Base-by-base conservation (phyloP, 495 filamentous ascomycete genomes). In the Filosporella fistucella region DNA sequence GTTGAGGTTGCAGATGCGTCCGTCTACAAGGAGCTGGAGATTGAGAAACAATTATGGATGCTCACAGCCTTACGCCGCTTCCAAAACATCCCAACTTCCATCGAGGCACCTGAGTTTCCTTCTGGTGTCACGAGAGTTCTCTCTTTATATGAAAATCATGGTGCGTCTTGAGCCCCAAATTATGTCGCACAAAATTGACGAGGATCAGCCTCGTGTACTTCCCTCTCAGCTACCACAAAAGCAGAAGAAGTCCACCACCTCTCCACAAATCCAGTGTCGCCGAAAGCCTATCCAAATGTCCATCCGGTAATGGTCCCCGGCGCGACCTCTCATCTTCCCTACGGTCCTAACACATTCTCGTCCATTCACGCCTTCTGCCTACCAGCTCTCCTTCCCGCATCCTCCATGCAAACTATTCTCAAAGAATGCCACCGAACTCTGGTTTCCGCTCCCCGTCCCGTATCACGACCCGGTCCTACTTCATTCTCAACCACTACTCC, bases 1-100 rank as follows among this genome's bases (percentile, higher is more conserved):
- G 60, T 63, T 1, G 55, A 60, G 20, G 51, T 66, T 11, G 45
- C 60, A 2, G 69, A 73, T 38, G 65, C 65, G 4, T 43, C 42
- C n/a, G 36, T 58, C 4, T 54, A 58, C 35, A 30, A 42, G 33
- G 52, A 58, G 36, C 26, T 58, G 16, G 54, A 60, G 28, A 22
- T 57, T 0, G 57, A 59, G 20, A 59, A 56, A 37, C 52, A 56
- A 25, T 18, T 55, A 18, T 59, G 57, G 57, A 56, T 56, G 57
- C 28, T 59, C 2, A 46, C 35, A 32, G 46, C 49, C 16, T 24
- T 59, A 26, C 22, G 38, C 16, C 21, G 28, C 32, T 22, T 57
- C 7, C 40, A 26, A 11, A 43, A 36, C 3, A 47, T 42, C 23
- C 14, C 33, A 8, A 25, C 17, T 40, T n/a, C n/a, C n/a, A n/a